Evolutionary conservation across 306 rosid species (phyloP), one percentile per base, ranked within the genome.

Genomic region (Luffa aegyptiaca): DNA sequence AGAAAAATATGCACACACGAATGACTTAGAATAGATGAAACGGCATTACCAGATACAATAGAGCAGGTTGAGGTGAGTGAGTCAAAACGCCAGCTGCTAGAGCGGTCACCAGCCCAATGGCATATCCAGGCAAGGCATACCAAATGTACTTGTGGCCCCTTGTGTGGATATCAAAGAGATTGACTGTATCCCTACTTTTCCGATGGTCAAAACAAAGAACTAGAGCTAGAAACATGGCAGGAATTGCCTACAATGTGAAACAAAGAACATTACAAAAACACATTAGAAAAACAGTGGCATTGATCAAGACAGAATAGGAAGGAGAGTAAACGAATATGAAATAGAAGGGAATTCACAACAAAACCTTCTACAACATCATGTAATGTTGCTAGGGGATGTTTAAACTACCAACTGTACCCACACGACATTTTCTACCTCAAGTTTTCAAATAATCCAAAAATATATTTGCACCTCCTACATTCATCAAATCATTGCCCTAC

Each of bases 121-220:
- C 98, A 86, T 96, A 96, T 56, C 99, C 99, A 84, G 94, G 92
- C 75, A 96, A 90, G 46, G 99, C 98, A 88, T 91, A 96, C 98
- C 99, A 93, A 81, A 91, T 96, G 87, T 95, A 93, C 76, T 93
- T 95, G 86, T 95, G 97, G 80, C 99, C 99, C 86, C 90, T 93
- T 37, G 97, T 88, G 81, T 88, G 80, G 78, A 95, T 81, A 51
- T 95, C 99, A 46, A 86, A 71, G 80, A 93, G 90, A 68, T 81
- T 91, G 44, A 93, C 88, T 21, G 90, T 79, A 76, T 90, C 92
- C 80, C 89, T 83, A 91, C 87, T 91, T 83, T 86, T 96, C 72
- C 93, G 97, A 75, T 93, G 85, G 81, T 96, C 99, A 77, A 96
- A 96, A 85, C 92, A 89, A 81, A 96, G 98, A 82, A 96, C 93